Evolutionary conservation across 2,329 filamentous ascomycete species (phyloP).

Genomic region (Metarhizium guizhouense): DNA sequence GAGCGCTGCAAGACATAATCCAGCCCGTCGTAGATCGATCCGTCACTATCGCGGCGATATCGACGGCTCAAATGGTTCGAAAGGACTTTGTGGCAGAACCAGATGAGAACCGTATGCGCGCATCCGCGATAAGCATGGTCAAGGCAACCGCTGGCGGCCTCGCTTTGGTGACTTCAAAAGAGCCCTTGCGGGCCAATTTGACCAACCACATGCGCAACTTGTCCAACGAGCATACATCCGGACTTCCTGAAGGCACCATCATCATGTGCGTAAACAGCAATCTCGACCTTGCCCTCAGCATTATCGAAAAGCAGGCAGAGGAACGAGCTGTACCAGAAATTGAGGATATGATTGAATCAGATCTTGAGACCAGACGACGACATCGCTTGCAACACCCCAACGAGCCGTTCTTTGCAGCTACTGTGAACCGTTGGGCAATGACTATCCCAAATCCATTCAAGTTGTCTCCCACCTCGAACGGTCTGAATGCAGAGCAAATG

Average conservation of each 20-base stretch:
- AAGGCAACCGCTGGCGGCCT: constrained; percentile 90
- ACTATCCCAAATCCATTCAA: constrained; percentile 93
- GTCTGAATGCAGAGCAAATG: constrained; percentile 85
- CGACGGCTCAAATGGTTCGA: constrained; percentile 86
- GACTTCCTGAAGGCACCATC: constrained; percentile 87
- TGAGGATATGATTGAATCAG: constrained; percentile 79
- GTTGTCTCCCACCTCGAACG: constrained; percentile 57
- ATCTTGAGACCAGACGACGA: constrained; percentile 67
- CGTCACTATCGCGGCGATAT: constrained; percentile 95
- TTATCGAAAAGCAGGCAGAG: constrained; percentile 93
- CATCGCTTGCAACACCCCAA: constrained; percentile 68
- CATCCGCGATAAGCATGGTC: constrained; percentile 86
- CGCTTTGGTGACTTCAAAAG: constrained; percentile 95
- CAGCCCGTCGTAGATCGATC: constrained; percentile 95
- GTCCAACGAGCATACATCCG: constrained; percentile 62
- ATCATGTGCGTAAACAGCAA: constrained; percentile 99
- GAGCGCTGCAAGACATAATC: constrained; percentile 92
- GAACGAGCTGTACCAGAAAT: constrained; percentile 90
- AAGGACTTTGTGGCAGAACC: constrained; percentile 95
- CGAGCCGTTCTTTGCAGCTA: constrained; percentile 75
- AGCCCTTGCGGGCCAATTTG: constrained; percentile 91
- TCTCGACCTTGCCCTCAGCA: constrained; percentile 81
- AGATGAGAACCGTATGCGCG: constrained; percentile 78
- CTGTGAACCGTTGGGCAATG: constrained; percentile 82
- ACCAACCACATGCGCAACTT: constrained; percentile 84